phyloP scores from a whole-genome alignment of 345 rosid genomes.

The Corymbia maculata region DNA sequence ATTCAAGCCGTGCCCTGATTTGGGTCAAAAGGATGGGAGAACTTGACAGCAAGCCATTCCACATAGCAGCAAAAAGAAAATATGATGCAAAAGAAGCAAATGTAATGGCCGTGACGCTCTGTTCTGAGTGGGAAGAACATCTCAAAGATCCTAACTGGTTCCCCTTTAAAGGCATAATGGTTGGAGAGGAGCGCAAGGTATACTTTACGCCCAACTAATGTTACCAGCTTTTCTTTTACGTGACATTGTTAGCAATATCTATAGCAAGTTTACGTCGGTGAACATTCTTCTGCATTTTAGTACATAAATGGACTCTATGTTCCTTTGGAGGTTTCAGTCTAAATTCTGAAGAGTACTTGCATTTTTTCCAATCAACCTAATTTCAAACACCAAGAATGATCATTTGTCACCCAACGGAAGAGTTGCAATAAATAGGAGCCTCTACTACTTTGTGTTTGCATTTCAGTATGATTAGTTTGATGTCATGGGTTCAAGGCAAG shows the following conservation, averaged over 20 bases:
- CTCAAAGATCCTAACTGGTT: conserved; percentile 37
- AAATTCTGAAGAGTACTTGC: neutral
- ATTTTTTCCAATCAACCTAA: neutral
- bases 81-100: conserved; percentile 18
- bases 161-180: conserved; percentile 33
- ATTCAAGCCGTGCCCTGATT: conserved; percentile 1
- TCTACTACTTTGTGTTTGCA: neutral
- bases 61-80: conserved; percentile 21
- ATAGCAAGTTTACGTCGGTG: neutral
- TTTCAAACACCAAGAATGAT: neutral
- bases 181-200: conserved; percentile 20
- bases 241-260: neutral
- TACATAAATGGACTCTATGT: neutral
- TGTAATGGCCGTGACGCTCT: conserved; percentile 21
- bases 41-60: conserved; percentile 29
- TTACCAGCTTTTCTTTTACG: neutral
- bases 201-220: neutral
- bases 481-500: neutral
- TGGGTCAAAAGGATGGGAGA: conserved; percentile 60
- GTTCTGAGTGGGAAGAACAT: conserved; percentile 35
- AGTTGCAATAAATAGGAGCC: neutral
- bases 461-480: neutral
- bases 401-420: neutral
- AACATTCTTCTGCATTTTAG: neutral
- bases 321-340: neutral